Conservation (phyloP, 768 basidiomycete genomes). For the Myochromella boudieri region DNA sequence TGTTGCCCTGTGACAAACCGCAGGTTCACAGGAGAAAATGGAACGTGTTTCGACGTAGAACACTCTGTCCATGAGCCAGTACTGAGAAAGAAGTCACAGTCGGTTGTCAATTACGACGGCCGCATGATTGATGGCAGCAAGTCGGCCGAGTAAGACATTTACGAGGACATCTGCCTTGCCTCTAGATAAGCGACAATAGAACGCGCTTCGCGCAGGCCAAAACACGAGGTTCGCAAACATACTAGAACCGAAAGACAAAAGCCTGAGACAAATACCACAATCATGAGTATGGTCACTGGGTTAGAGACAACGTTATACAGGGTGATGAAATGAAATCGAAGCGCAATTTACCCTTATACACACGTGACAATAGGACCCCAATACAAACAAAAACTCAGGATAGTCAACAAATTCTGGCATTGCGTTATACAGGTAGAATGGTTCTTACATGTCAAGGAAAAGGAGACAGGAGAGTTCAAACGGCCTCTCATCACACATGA, state of each 20-base stretch:
- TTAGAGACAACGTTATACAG: no score
- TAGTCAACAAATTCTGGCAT: neutral
- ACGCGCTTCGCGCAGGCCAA: neutral
- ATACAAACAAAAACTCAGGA: neutral
- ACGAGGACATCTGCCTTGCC: neutral
- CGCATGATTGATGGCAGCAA: slow-evolving; percentile 6
- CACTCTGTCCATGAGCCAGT: neutral
- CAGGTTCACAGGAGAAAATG: neutral
- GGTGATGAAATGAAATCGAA: no score
- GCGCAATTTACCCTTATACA: neutral
- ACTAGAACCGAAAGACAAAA: neutral
- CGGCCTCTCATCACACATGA: neutral
- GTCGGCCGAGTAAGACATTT: neutral
- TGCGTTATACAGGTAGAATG: slow-evolving; percentile 1
- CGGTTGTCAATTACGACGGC: slow-evolving; percentile 1
- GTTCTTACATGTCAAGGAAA: slow-evolving; percentile 1
- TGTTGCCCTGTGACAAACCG: neutral
- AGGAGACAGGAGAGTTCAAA: neutral
- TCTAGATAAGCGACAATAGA: neutral
- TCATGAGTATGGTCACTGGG: no score
- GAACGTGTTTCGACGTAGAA: slow-evolving; percentile 1
- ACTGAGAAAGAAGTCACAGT: slow-evolving; percentile 4
- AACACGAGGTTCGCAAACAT: neutral
- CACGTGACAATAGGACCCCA: neutral
- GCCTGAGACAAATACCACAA: neutral